Base-by-base conservation (phyloP, 2,329 filamentous ascomycete genomes). In the Colletotrichum cuscutae region DNA sequence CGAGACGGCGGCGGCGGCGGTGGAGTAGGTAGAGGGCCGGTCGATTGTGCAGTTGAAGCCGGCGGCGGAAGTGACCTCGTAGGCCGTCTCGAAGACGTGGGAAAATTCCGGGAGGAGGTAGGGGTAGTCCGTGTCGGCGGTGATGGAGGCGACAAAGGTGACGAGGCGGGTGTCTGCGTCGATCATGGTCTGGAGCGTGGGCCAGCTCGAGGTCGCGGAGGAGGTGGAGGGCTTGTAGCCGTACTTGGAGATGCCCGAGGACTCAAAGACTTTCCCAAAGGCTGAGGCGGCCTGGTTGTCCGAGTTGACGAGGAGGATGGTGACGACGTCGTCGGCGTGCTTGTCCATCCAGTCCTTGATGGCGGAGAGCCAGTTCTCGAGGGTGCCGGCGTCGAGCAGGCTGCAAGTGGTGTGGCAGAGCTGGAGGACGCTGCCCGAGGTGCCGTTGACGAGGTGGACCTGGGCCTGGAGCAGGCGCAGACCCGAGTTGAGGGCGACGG, bases 281-380 rank as follows among this genome's bases (percentile, higher is more conserved):
- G 89, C 85, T 0, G 86, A 80, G 7, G 89, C 87, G 1, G 85
- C 80, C 26, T 89, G 87, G 60, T 87, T 82, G 80, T 93, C 91
- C 4, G 89, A 89, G 84, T 95, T 95, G 77, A 94, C 93, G 54
- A 95, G 84, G 28, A 95, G 82, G 15, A 95, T 79, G 5, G 93
- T 95, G 26, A 95, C 90, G 22, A 95, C 93, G 71, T 95, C 93
- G 83, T 92, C 91, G 4, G 90, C 86, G 81, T 95, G 91, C 19
- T 79, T 80, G 78, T 91, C 89, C 84, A 95, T 87, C 93, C 94
- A 95, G 15, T 78, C 80, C 78, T 90, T 91, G 80, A 95, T 89
- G 22, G 86, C 82, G 3, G 79, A 78, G 32, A 95, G 85, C 92
- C 93, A 95, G 63, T 83, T 81, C 69, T 88, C 83, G 30, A 95